Evolutionary conservation across 2,329 filamentous ascomycete genomes (phyloP).

Genomic region (Fusarium avenaceum): DNA sequence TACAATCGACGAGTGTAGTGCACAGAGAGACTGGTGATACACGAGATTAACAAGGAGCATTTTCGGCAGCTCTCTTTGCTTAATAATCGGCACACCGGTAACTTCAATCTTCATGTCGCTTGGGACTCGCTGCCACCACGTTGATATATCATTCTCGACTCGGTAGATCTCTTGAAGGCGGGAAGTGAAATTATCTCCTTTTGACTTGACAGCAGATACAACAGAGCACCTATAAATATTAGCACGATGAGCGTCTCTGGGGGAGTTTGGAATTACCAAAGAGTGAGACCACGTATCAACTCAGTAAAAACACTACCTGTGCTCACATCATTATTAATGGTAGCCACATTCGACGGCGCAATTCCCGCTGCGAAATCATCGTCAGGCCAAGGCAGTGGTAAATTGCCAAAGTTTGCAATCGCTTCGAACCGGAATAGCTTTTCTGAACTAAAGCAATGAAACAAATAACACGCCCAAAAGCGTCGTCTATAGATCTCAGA

Average conservation of each 20-base stretch:
- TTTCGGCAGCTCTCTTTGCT: not conserved
- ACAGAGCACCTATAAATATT: not conserved
- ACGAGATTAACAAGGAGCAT: not conserved
- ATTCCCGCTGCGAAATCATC: not conserved
- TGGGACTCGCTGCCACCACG: not conserved
- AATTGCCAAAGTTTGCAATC: rapidly evolving
- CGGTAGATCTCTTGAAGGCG: not conserved
- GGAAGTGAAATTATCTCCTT: rapidly evolving
- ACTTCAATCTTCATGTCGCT: rapidly evolving
- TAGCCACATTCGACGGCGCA: rapidly evolving
- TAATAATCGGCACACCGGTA: rapidly evolving
- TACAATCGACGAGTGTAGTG: not conserved
- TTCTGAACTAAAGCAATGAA: slow-evolving; percentile 13
- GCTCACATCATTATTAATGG: not conserved
- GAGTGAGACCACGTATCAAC: not conserved
- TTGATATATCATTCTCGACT: not conserved
- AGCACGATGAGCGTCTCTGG: rapidly evolving
- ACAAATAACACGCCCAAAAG: slow-evolving; percentile 4
- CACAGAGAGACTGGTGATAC: slow-evolving; percentile 11
- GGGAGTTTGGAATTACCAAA: not conserved
- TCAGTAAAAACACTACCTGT: not conserved
- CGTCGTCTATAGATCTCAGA: not conserved
- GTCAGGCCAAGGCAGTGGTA: not conserved
- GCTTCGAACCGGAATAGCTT: not conserved
- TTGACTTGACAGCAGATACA: not conserved